Conservation (phyloP, 2,329 filamentous ascomycete genomes). For the Parascedosporium putredinis region DNA sequence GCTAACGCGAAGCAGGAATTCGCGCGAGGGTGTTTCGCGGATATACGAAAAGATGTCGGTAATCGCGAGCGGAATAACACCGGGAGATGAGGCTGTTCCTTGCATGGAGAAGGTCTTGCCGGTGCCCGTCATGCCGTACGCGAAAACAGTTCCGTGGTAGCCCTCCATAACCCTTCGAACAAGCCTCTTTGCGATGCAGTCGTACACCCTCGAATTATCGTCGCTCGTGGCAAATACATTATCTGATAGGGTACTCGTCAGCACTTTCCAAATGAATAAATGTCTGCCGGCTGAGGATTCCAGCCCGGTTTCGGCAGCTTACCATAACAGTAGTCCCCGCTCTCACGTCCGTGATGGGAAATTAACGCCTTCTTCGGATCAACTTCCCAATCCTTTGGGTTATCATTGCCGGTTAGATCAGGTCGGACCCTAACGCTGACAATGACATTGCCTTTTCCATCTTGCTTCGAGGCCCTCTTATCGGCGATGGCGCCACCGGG, state of each 20-base stretch:
- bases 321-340: constrained; percentile 90
- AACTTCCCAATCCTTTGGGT: constrained; percentile 74
- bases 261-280: not conserved
- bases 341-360: constrained; percentile 77
- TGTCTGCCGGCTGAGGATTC: too few species aligned
- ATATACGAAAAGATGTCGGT: constrained; percentile 99
- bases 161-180: constrained; percentile 98
- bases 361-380: constrained; percentile 76
- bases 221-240: constrained; percentile 94
- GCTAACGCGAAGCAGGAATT: constrained; percentile 90
- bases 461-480: constrained; percentile 45
- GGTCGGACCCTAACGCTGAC: constrained; percentile 92
- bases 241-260: constrained; percentile 42
- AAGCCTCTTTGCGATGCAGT: constrained; percentile 83
- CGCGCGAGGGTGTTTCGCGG: constrained; percentile 84
- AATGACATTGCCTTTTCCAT: constrained; percentile 87
- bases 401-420: constrained; percentile 56
- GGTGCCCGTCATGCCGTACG: constrained; percentile 97
- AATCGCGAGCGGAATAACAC: constrained; percentile 93
- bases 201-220: constrained; percentile 90
- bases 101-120: constrained; percentile 99
- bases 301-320: constrained; percentile 24
- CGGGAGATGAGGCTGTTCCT: constrained; percentile 86
- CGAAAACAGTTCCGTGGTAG: constrained; percentile 96
- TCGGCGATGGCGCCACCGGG: constrained; percentile 21